A percentile compares a stretch with the other conserved stretches of the same genome.
These are phyloP conservation scores for Tieghemostelium lacteum DNA, from an alignment of 78 protist species.

Conservation along the genomic window DNA sequence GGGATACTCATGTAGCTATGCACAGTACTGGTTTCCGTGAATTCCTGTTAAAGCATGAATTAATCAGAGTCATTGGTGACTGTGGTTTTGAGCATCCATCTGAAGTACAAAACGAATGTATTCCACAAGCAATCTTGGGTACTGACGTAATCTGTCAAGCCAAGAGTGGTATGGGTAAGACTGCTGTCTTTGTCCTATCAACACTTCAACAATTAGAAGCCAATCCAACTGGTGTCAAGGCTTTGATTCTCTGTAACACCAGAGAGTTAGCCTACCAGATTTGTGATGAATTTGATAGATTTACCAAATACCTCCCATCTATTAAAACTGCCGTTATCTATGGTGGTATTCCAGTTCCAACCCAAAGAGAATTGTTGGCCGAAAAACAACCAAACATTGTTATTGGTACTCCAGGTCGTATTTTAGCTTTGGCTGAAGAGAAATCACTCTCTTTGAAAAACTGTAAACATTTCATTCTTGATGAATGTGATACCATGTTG, in stretches of 20 bases:
- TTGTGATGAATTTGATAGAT: slow-evolving; percentile 96
- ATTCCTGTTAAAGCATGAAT: slow-evolving; percentile 97
- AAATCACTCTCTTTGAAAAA: slow-evolving; percentile 75
- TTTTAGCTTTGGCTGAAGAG: slow-evolving; percentile 63
- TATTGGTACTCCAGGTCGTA: slow-evolving; percentile 99
- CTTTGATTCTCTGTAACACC: slow-evolving; percentile 96
- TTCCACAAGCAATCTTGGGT: slow-evolving; percentile 98
- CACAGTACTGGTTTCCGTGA: slow-evolving; percentile 95
- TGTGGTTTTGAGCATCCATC: slow-evolving; percentile 99
- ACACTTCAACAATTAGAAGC: slow-evolving; percentile 93
- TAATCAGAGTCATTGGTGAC: slow-evolving; percentile 95
- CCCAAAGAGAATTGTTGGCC: slow-evolving; percentile 73
- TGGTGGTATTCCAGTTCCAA: slow-evolving; percentile 94
- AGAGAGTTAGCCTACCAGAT: slow-evolving; percentile 99
- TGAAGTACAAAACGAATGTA: slow-evolving; percentile 98
- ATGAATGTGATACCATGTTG: slow-evolving; percentile 98
- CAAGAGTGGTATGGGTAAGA: slow-evolving; percentile 99
- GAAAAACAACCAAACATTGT: slow-evolving; percentile 94
- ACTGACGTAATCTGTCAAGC: slow-evolving; percentile 98
- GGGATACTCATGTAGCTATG: slow-evolving; percentile 85
- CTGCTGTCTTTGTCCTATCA: slow-evolving; percentile 99
- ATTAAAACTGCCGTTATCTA: slow-evolving; percentile 91
- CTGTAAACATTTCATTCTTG: slow-evolving; percentile 97
- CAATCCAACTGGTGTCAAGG: slow-evolving; percentile 58
- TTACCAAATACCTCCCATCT: slow-evolving; percentile 89